Conservation (phyloP, 768 basidiomycete genomes). For the Leccinum longicurvipes region DNA sequence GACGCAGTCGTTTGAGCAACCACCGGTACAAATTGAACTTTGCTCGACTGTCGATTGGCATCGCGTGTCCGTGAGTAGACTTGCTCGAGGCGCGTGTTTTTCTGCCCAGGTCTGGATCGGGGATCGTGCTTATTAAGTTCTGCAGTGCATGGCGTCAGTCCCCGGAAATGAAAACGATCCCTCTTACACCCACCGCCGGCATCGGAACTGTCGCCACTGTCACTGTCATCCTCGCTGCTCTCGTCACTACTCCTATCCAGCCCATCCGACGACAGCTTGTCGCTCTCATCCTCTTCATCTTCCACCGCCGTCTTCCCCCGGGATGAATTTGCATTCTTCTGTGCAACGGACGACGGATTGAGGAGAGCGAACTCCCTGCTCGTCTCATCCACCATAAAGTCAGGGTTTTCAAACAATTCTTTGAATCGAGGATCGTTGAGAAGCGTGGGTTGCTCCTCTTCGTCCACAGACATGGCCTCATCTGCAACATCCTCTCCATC, state of each 20-base stretch:
- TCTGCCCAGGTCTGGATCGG: constrained; percentile 47
- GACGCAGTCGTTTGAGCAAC: constrained; percentile 39
- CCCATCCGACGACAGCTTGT: constrained; percentile 61
- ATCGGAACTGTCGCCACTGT: constrained; percentile 50
- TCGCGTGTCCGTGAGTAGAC: constrained; percentile 41
- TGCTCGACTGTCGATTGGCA: constrained; percentile 42
- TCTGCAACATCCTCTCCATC: constrained; percentile 32
- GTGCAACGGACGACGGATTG: constrained; percentile 80
- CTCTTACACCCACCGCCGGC: constrained; percentile 45
- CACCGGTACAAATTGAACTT: constrained; percentile 66
- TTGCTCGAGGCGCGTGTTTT: constrained; percentile 45
- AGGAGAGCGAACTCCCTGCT: constrained; percentile 88
- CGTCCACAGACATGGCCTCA: constrained; percentile 33
- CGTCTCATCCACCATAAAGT: constrained; percentile 87
- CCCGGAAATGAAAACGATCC: constrained; percentile 9
- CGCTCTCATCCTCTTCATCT: constrained; percentile 86
- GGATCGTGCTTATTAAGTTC: constrained; percentile 58
- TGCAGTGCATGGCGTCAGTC: constrained; percentile 22
- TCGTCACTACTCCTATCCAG: constrained; percentile 42
- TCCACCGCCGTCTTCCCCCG: constrained; percentile 77
- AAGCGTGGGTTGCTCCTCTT: constrained; percentile 41
- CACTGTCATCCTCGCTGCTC: constrained; percentile 43
- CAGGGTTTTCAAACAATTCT: constrained; percentile 86
- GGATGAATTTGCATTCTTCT: constrained; percentile 36
- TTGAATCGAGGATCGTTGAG: constrained; percentile 88